Conservation (phyloP, 1,284 basidiomycete genomes). For the Meira miltonrushii region DNA sequence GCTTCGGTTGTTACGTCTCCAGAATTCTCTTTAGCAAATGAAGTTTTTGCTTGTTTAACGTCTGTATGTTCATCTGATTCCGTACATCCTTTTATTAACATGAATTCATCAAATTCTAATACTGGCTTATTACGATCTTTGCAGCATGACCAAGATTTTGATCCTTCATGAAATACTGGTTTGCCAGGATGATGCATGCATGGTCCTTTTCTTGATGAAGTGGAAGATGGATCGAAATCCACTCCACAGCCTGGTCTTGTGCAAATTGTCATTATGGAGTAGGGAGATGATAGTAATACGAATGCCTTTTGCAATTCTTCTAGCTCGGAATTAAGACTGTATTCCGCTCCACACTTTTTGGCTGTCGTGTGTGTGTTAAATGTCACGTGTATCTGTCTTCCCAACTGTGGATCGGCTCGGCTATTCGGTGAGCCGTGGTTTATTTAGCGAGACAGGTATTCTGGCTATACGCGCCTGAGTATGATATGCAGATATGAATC, state of each 20-base stretch:
- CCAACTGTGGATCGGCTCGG: too few species aligned
- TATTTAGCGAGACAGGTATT: too few species aligned
- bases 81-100: constrained; percentile 41
- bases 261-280: constrained; percentile 38
- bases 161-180: constrained; percentile 51
- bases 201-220: not conserved
- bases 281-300: not conserved
- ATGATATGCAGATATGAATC: too few species aligned
- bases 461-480: too few species aligned
- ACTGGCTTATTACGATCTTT: constrained; percentile 49
- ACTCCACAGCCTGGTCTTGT: constrained; percentile 46
- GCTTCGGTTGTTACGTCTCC: not conserved
- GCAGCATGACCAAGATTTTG: constrained; percentile 52
- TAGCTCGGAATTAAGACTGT: too few species aligned
- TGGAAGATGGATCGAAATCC: constrained; percentile 25
- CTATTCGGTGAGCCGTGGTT: too few species aligned
- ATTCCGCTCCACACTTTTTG: too few species aligned
- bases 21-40: not conserved
- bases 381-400: too few species aligned
- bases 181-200: constrained; percentile 49
- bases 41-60: constrained; percentile 23
- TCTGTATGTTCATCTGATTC: constrained; percentile 28
- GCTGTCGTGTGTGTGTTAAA: too few species aligned
- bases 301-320: not conserved
- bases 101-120: constrained; percentile 50